Percentiles rank a stretch among this genome's conserved stretches.
Evolutionary conservation across 108 stramenopile species (phyloP).

Genomic region (Cylindrotheca closterium): DNA sequence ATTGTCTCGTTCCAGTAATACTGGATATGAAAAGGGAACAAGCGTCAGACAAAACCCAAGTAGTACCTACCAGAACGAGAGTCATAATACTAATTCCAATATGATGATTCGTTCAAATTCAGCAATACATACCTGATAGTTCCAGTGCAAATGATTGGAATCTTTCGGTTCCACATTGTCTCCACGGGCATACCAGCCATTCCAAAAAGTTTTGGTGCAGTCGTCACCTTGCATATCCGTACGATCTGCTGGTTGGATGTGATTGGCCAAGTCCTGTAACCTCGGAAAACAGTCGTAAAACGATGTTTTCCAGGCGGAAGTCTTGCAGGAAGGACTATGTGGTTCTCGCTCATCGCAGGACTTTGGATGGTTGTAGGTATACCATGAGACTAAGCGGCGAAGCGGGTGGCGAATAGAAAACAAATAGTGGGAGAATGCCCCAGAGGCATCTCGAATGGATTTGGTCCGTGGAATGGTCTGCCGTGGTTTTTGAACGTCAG

Average conservation of each 20-base stretch:
- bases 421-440: constrained; percentile 4
- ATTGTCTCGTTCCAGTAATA: constrained; percentile 20
- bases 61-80: not conserved
- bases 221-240: no score
- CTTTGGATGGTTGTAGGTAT: constrained; percentile 20
- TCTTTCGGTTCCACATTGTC: constrained; percentile 8
- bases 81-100: not conserved
- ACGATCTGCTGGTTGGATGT: no score
- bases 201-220: constrained; percentile 6
- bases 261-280: constrained; percentile 3
- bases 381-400: constrained; percentile 11
- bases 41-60: not conserved
- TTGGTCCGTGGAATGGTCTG: no score
- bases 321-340: constrained; percentile 14
- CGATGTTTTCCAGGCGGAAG: constrained; percentile 7
- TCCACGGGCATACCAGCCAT: constrained; percentile 16
- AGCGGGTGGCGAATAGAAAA: constrained; percentile 17
- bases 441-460: no score
- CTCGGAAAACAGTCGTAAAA: constrained; percentile 19
- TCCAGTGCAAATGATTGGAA: constrained; percentile 27
- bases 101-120: not conserved
- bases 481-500: not conserved
- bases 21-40: not conserved
- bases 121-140: constrained; percentile 15
- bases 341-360: constrained; percentile 16